Evolutionary conservation across 495 filamentous ascomycete species (phyloP), one percentile per base, ranked within the genome.

Genomic region (Cryomyces antarcticus): DNA sequence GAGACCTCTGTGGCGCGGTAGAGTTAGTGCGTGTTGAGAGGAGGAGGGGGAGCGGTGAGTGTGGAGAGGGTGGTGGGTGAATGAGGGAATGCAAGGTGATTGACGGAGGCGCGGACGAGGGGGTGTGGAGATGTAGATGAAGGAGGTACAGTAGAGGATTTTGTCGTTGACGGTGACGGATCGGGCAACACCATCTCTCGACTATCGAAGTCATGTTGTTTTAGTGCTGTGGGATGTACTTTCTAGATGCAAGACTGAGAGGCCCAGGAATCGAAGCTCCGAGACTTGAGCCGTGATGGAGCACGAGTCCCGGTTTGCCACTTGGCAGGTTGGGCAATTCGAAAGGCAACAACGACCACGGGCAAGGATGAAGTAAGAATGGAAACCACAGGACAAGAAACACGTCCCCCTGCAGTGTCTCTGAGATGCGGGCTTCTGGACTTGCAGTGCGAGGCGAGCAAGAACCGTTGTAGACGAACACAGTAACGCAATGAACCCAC

Each of bases 1-100:
- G 4, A 83, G 65, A 9, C 80, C 78, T 51, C 75, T 78, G 45
- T 42, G 39, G 38, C 28, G 12, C 38, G 33, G 12, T 39, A 7
- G 12, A 17, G 29, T 29, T 31, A 28, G n/a, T 43, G 33, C 9
- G 33, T 36, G 33, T 1, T 3, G 9, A 13, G 9, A 13, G 9
- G 2, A 36, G 4, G 7, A 12, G 17, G 24, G 17, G 17, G 5
- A 35, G 4, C 10, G 0, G 5, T n/a, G 6, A 28, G 27, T 9
- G 4, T 6, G 11, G 43, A 31, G 30, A 4, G 40, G 28, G 31
- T 41, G 28, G 31, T 12, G 28, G 30, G 31, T 2, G 30, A 31
- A 42, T 2, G 24, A 34, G 0, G 28, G 36, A 30, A 11, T 10
- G 17, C 9, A 3, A 27, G 24, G 17, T 29, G 30, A 40, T 37